A percentile compares a stretch with the other conserved stretches of the same genome.
Evolutionary conservation across 768 basidiomycete species (phyloP).

Genomic region (Mycena pura): DNA sequence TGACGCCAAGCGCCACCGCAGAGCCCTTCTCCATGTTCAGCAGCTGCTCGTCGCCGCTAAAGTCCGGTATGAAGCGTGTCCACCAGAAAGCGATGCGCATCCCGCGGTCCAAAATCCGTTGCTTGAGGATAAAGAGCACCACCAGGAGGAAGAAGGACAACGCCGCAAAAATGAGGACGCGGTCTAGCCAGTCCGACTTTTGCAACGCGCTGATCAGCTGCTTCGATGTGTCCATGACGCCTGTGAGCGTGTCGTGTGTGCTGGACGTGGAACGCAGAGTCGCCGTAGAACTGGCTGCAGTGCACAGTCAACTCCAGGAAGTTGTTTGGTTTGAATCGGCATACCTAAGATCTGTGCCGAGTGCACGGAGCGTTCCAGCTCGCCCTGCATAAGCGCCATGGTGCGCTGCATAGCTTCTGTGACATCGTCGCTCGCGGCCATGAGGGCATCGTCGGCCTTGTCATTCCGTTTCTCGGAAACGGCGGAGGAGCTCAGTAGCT

Average conservation of each 20-base stretch:
- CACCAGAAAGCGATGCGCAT: slow-evolving; percentile 87
- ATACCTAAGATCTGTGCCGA: slow-evolving; percentile 85
- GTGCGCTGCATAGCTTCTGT: slow-evolving; percentile 89
- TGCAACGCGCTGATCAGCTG: slow-evolving; percentile 88
- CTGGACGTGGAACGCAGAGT: slow-evolving; percentile 76
- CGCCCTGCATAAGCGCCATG: slow-evolving; percentile 85
- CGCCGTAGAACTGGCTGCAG: slow-evolving; percentile 76
- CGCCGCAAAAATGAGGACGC: slow-evolving; percentile 80
- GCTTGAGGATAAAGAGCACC: slow-evolving; percentile 86
- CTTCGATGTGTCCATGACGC: slow-evolving; percentile 79
- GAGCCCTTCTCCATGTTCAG: slow-evolving; percentile 44
- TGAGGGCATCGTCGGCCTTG: slow-evolving; percentile 82
- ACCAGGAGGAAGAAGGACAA: slow-evolving; percentile 86
- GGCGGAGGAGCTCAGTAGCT: slow-evolving; percentile 64
- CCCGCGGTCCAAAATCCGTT: slow-evolving; percentile 82
- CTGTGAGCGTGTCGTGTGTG: slow-evolving; percentile 77
- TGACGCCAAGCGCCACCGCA: slow-evolving; percentile 2
- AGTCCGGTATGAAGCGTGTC: slow-evolving; percentile 75
- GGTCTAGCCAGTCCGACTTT: slow-evolving; percentile 91
- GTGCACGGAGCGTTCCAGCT: slow-evolving; percentile 89
- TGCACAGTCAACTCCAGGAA: neutral
- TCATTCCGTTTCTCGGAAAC: slow-evolving; percentile 53
- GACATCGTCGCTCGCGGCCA: slow-evolving; percentile 88
- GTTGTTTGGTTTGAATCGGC: slow-evolving; percentile 20
- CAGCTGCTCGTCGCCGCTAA: slow-evolving; percentile 43